A percentile compares a stretch with the other conserved stretches of the same genome.
Conservation (phyloP, 2,329 filamentous ascomycete species). For the Botrytis fragariae region DNA sequence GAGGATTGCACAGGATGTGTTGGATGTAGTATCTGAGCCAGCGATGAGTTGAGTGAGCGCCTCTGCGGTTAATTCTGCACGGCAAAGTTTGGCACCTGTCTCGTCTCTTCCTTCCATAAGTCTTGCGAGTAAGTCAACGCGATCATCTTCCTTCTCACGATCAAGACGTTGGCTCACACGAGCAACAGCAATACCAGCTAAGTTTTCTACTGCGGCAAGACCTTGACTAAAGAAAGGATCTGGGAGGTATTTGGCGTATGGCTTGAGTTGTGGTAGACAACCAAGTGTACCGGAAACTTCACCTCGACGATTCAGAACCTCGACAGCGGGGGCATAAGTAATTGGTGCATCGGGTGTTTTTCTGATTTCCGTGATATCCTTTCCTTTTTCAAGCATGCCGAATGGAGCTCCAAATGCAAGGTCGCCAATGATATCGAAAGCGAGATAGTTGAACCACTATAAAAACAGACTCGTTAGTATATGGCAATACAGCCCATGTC, state of each 20-base stretch:
- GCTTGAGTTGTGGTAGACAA: conserved; percentile 69
- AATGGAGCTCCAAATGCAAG: conserved; percentile 74
- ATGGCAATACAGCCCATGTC: background rate
- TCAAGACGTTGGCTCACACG: conserved; percentile 77
- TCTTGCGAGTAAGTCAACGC: conserved; percentile 76
- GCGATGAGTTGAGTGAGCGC: conserved; percentile 86
- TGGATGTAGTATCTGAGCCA: conserved; percentile 72
- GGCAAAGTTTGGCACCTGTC: conserved; percentile 69
- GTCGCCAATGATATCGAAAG: conserved; percentile 54
- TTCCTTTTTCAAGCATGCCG: conserved; percentile 77
- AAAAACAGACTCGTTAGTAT: background rate
- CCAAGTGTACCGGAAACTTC: conserved; percentile 82
- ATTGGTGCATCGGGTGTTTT: conserved; percentile 57
- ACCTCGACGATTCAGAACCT: conserved; percentile 83
- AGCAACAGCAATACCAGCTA: conserved; percentile 85
- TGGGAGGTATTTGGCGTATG: conserved; percentile 75
- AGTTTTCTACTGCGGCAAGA: conserved; percentile 69
- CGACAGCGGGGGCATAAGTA: conserved; percentile 73
- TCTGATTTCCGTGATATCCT: conserved; percentile 73
- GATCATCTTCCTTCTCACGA: conserved; percentile 60
- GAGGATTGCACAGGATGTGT: conserved; percentile 78
- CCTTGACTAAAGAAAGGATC: conserved; percentile 79
- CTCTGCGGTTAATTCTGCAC: conserved; percentile 81
- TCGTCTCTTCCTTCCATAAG: conserved; percentile 85
- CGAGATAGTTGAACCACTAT: conserved; percentile 69